phyloP scores from a whole-genome alignment of 371 early-diverging fungal species.

The Syncephalastrum racemosum region DNA sequence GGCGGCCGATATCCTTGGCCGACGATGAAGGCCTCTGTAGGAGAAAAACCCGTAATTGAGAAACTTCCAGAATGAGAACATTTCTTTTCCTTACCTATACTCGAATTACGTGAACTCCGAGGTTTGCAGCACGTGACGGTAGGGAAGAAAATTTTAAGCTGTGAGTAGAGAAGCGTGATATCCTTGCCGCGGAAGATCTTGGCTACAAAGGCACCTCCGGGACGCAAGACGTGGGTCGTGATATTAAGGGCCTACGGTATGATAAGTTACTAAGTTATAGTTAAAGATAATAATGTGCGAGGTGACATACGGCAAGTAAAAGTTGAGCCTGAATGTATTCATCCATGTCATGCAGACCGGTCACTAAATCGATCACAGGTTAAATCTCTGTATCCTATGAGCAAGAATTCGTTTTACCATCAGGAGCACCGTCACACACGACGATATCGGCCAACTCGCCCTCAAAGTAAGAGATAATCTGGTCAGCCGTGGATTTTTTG shows the following conservation, averaged over 20 bases:
- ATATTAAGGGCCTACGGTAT: slow-evolving; percentile 83
- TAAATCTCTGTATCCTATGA: neutral
- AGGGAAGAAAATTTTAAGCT: slow-evolving; percentile 91
- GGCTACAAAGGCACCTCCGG: slow-evolving; percentile 93
- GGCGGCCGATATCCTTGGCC: slow-evolving; percentile 90
- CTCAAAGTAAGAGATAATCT: slow-evolving; percentile 87
- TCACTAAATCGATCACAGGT: slow-evolving; percentile 53
- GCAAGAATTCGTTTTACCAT: slow-evolving; percentile 59
- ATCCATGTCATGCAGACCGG: slow-evolving; percentile 98
- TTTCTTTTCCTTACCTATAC: slow-evolving; percentile 65
- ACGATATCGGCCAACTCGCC: slow-evolving; percentile 93
- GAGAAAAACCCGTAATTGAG: neutral
- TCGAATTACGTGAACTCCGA: slow-evolving; percentile 89
- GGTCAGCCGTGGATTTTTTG: slow-evolving; percentile 87
- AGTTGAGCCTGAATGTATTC: slow-evolving; percentile 98
- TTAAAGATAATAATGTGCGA: too few relatives aligned
- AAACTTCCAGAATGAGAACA: too few relatives aligned
- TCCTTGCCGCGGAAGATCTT: slow-evolving; percentile 97
- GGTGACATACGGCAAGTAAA: slow-evolving; percentile 69
- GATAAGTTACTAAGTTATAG: too few relatives aligned
- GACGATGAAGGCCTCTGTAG: slow-evolving; percentile 88
- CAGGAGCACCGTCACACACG: slow-evolving; percentile 98
- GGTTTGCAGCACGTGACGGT: slow-evolving; percentile 93
- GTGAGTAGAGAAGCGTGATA: slow-evolving; percentile 85
- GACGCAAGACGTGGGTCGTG: slow-evolving; percentile 86